Evolutionary conservation across 1,284 basidiomycete species (phyloP).

Genomic region (Moesziomyces sp.): DNA sequence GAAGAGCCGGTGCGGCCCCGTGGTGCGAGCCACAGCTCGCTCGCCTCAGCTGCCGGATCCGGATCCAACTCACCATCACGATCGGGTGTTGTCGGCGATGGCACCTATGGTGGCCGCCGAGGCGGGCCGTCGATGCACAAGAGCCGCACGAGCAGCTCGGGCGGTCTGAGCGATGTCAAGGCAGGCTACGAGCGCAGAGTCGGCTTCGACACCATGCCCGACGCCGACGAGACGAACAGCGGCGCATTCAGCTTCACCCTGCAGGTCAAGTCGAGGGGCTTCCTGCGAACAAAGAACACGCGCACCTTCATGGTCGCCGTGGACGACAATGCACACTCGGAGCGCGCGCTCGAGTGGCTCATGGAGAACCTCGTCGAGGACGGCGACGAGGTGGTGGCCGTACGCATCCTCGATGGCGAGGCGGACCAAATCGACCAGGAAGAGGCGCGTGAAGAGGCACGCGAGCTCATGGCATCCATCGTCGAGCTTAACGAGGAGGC

Average conservation of each 20-base stretch:
- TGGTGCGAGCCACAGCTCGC: conserved; percentile 23
- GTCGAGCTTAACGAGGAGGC: conserved; percentile 85
- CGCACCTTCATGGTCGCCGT: conserved; percentile 91
- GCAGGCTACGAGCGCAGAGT: conserved; percentile 62
- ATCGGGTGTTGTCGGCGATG: conserved; percentile 42
- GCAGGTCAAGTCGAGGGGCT: conserved; percentile 84
- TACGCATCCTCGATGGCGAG: conserved; percentile 87
- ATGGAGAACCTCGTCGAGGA: conserved; percentile 88
- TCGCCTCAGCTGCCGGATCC: conserved; percentile 14
- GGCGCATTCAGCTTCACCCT: conserved; percentile 69
- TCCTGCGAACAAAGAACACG: conserved; percentile 80
- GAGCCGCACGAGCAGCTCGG: conserved; percentile 42
- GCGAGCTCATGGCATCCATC: conserved; percentile 82
- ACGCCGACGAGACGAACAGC: conserved; percentile 62
- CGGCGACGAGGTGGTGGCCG: conserved; percentile 92
- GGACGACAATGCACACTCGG: conserved; percentile 75
- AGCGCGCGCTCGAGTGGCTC: conserved; percentile 68
- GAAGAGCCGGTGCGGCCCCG: conserved; percentile 42
- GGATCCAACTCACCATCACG: conserved; percentile 23
- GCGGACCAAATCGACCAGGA: conserved; percentile 76
- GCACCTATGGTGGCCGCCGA: conserved; percentile 44
- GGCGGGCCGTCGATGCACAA: conserved; percentile 43
- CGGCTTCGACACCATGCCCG: conserved; percentile 67
- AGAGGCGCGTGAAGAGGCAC: conserved; percentile 85
- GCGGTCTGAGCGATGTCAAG: conserved; percentile 52